Evolutionary conservation across 2,329 filamentous ascomycete species (phyloP), one percentile per base, ranked within the genome.

Genomic region (Trichoderma simmonsii): DNA sequence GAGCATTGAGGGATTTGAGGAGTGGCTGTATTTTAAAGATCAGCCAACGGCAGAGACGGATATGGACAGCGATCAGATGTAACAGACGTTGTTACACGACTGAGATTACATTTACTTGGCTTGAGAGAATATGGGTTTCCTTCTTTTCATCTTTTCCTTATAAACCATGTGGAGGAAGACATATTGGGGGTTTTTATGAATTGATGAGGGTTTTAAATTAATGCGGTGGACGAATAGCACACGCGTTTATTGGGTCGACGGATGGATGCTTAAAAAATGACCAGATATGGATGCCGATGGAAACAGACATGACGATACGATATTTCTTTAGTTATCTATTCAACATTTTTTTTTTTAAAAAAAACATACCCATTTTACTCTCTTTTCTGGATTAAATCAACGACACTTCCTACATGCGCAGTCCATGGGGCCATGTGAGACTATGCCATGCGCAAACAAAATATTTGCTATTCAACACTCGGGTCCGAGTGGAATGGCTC

Each of bases 1-100:
- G 57, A 73, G 63, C n/a, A 18, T 34, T 6, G 43, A 28, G 2
- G 72, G 69, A 9, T 73, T 65, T 32, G 34, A 71, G 18, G 54
- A 48, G 6, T 73, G 72, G 72, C 57, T 70, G 2, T 15, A 39
- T 6, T 61, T 51, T 34, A 28, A 8, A 39, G 26, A 60, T 5
- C 28, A 36, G 6, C 12, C 18, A 6, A 30, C 9, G 8, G n/a
- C 30, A n/a, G 28, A 70, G 8, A 28, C 21, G 30, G 21, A 28
- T 6, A 12, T 32, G 54, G 51, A 51, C n/a, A 21, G 34, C 15
- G 36, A 32, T 7, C n/a, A n/a, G 48, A 32, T 59, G 5, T 26
- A 26, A 34, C n/a, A 18, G 2, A 24, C 34, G 48, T 18, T 26
- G 48, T 21, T 34, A 21, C 24, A 21, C 18, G 24, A 6, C 15